Evolutionary conservation across 2,329 filamentous ascomycete genomes (phyloP).

Genomic region (Pseudogymnoascus sp.): DNA sequence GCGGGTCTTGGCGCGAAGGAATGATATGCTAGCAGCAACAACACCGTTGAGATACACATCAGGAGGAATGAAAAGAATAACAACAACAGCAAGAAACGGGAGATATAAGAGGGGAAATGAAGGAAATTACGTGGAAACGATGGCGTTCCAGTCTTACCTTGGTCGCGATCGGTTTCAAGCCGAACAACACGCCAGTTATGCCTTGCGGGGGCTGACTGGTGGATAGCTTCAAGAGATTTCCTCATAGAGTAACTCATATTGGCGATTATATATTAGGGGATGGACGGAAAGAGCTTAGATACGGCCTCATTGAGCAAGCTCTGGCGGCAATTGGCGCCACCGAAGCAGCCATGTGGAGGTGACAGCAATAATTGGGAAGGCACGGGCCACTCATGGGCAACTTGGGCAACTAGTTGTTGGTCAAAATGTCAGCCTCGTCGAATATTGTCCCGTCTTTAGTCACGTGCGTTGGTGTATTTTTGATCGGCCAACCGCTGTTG

Average conservation of each 20-base stretch:
- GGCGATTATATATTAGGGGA: background rate
- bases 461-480: background rate
- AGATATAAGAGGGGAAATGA: background rate
- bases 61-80: background rate
- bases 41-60: background rate
- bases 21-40: background rate
- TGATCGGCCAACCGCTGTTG: background rate
- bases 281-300: background rate
- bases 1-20: background rate
- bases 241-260: background rate
- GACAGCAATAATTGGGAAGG: background rate
- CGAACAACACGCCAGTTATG: background rate
- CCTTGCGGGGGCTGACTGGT: conserved; percentile 4
- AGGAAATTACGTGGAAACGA: background rate
- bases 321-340: conserved; percentile 7
- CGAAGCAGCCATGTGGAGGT: background rate
- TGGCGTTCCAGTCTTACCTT: background rate
- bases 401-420: background rate
- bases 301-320: background rate
- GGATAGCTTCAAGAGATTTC: conserved; percentile 2
- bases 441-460: background rate
- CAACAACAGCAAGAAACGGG: background rate
- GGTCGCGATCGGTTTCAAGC: background rate
- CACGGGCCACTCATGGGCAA: background rate
- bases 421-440: background rate